Conservation (phyloP, 2,329 filamentous ascomycete species). For the Apiospora marii region DNA sequence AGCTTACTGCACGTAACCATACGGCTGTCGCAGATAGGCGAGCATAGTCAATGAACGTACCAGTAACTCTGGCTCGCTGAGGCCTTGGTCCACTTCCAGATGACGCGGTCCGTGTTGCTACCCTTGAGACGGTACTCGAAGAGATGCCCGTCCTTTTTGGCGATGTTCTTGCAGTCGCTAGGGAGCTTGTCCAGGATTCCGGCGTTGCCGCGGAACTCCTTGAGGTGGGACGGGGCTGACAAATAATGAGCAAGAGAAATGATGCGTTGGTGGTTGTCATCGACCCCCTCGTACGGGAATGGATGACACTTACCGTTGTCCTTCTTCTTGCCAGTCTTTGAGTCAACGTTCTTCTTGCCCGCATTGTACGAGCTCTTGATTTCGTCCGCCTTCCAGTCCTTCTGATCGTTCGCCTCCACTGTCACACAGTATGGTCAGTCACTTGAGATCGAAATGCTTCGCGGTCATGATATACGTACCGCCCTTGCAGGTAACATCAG, state of each 20-base stretch:
- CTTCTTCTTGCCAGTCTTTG: conserved; percentile 1
- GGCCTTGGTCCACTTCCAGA: neutral
- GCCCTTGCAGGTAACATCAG: neutral
- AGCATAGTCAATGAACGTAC: neutral
- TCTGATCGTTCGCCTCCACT: neutral
- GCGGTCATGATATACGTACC: neutral
- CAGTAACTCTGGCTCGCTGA: neutral
- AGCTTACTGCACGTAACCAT: neutral
- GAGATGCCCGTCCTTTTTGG: neutral
- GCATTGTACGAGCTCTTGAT: conserved; percentile 7
- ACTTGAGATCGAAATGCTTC: neutral
- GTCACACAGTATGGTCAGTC: neutral
- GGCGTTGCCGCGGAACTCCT: neutral
- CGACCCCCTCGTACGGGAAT: neutral
- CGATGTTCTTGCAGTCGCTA: neutral
- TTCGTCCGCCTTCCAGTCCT: neutral
- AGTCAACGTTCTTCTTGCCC: neutral
- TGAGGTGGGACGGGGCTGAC: neutral
- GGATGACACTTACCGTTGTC: neutral
- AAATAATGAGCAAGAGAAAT: neutral
- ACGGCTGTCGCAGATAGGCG: neutral
- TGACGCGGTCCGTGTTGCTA: conserved; percentile 2
- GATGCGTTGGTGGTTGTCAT: neutral
- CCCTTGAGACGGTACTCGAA: conserved; percentile 10
- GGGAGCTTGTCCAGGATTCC: neutral